A percentile compares a stretch with the other conserved stretches of the same genome.
phyloP scores from a whole-genome alignment of 495 filamentous ascomycete genomes.

The Penicillium cinerascens region DNA sequence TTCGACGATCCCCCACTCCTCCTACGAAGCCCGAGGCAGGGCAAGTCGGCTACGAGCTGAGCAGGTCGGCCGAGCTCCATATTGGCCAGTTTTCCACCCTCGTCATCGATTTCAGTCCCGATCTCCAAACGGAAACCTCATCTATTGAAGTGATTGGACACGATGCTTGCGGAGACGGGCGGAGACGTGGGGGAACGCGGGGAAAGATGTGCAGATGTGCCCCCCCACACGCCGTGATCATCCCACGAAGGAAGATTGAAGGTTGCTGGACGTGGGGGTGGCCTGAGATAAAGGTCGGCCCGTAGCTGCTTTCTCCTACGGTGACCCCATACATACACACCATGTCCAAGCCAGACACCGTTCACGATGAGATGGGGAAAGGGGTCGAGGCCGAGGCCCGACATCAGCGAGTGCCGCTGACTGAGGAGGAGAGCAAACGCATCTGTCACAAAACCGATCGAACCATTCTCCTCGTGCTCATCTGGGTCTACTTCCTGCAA shows the following conservation, averaged over 20 bases:
- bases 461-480: conserved; percentile 53
- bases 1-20: background rate
- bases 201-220: conserved; percentile 7
- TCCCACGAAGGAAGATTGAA: background rate
- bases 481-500: conserved; percentile 64
- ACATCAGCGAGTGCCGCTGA: conserved; percentile 35
- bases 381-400: conserved; percentile 1
- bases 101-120: background rate
- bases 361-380: conserved; percentile 19
- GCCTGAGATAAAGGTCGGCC: conserved; percentile 2
- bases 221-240: background rate
- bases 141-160: background rate
- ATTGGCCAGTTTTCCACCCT: background rate
- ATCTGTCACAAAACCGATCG: conserved; percentile 61
- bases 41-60: background rate
- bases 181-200: conserved; percentile 14
- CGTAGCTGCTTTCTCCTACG: background rate
- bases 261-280: conserved; percentile 6
- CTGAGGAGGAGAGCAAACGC: conserved; percentile 50
- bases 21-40: background rate
- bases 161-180: background rate
- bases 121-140: background rate
- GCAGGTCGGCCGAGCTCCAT: background rate
- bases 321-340: background rate
- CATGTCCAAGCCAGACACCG: conserved; percentile 18